Conservation (phyloP, 106 monocot species). For the Agapanthus africanus region DNA sequence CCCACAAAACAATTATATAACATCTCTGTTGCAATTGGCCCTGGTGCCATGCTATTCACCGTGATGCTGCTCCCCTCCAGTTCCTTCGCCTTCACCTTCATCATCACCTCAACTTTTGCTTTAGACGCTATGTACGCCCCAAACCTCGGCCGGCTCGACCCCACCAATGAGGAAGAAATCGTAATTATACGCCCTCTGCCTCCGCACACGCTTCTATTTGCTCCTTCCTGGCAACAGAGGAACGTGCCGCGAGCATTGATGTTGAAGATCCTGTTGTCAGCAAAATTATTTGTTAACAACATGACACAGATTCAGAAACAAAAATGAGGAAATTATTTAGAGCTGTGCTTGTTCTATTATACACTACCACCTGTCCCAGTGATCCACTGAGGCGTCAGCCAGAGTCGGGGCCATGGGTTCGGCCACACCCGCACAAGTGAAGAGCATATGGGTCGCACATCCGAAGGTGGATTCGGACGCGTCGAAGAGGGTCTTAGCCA, state of each 20-base stretch:
- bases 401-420: slow-evolving; percentile 26
- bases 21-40: slow-evolving; percentile 8
- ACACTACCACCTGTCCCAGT: no score
- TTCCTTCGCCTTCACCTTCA: neutral
- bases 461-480: slow-evolving; percentile 38
- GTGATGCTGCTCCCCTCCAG: slow-evolving; percentile 7
- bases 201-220: slow-evolving; percentile 28
- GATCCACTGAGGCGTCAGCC: slow-evolving; percentile 23
- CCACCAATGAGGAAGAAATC: slow-evolving; percentile 33
- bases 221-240: slow-evolving; percentile 45
- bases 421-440: slow-evolving; percentile 40
- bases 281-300: no score
- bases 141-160: slow-evolving; percentile 10
- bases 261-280: no score
- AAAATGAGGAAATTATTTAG: no score
- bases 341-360: no score
- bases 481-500: slow-evolving; percentile 52
- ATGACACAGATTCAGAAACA: no score
- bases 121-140: neutral
- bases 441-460: slow-evolving; percentile 24
- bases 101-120: neutral
- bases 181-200: slow-evolving; percentile 51
- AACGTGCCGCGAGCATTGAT: no score
- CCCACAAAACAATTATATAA: neutral
- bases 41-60: slow-evolving; percentile 13